Evolutionary conservation across 768 basidiomycete species (phyloP), one percentile per base, ranked within the genome.

Genomic region (Psilocybe tampanensis): DNA sequence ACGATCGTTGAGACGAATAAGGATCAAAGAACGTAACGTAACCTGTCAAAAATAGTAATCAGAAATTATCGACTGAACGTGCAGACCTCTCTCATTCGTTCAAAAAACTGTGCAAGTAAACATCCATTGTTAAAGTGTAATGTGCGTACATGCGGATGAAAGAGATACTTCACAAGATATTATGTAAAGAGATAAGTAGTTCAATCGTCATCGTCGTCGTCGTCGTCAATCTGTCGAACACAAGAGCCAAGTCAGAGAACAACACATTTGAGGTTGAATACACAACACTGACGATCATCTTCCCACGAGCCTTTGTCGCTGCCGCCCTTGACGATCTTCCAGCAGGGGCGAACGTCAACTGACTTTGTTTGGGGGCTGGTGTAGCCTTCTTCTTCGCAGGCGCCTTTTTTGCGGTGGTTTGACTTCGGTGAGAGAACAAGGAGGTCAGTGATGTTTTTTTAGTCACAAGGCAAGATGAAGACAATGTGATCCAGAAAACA

Each of bases 251-350:
- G 23, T 21, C 13, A 54, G 33, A 13, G 21, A 44, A 55, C 29
- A 13, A 26, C 17, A 41, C n/a, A 23, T 43, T 41, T 19, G n/a
- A 17, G 26, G 18, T 43, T 18, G 21, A 24, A 52, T 18, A 17
- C 32, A 47, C 24, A 55, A 3, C 13, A 70, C 76, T 53, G 62
- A 80, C 81, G 61, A 83, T 80, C 71, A 89, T 82, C 71, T 74
- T 90, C 42, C 81, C 80, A 64, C 78, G 83, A 9, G 91, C 88
- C 63, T 77, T 85, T 17, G 84, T 77, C 7, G 91, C 90, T 13
- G 91, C 90, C 0, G 88, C 80, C 51, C 90, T 72, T 1, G 76
- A 83, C 15, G 85, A 80, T 32, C 86, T 74, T 7, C 81, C 81
- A 19, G 74, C 76, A 9, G 89, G 85, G 0, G 85, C 81, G 59